Evolutionary conservation across 345 rosid genomes (phyloP), one percentile per base, ranked within the genome.

Genomic region (Citrus maxima): DNA sequence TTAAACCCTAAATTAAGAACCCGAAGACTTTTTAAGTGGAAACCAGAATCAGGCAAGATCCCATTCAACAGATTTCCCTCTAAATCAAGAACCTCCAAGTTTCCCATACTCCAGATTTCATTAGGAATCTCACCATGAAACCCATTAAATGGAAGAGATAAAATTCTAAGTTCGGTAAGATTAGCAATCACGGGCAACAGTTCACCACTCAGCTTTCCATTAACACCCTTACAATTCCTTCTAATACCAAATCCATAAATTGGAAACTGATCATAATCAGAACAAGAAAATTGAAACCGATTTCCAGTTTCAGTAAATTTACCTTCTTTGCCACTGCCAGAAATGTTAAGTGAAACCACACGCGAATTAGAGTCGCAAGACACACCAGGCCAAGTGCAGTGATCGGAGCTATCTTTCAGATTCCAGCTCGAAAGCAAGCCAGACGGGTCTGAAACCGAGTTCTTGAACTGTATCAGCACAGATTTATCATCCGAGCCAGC

Each of bases 1-100:
- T 95, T 95, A 78, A 90, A 90, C 82, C 97, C 98, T 25, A 95
- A 87, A 86, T 95, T 95, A 64, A 95, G 84, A 28, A 92, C 93
- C 74, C 89, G 85, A 74, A 95, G 76, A 78, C 73, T 87, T 80
- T 86, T 86, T 60, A 90, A 79, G 77, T 93, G 92, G 1, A 78
- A 28, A 79, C 89, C 82, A 4, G 79, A 72, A 79, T 68, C 75
- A 4, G 98, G 98, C 79, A 93, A 73, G 12, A 78, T 75, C 56
- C 92, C 94, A 42, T 82, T 67, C 0, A 90, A 60, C 67, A 67
- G 49, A 89, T 92, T 92, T 24, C 93, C 98, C 79, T 95, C 98
- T 24, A 95, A 89, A 91, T 95, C 98, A 86, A 95, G 88, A 69
- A 95, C 91, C 80, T 92, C 93, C 61, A 95, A 84, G 84, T 90